A percentile compares a stretch with the other conserved stretches of the same genome.
These are phyloP conservation scores for Jaenimonas drosophilae DNA, from an alignment of 208 protist genomes.

Conservation along the genomic window DNA sequence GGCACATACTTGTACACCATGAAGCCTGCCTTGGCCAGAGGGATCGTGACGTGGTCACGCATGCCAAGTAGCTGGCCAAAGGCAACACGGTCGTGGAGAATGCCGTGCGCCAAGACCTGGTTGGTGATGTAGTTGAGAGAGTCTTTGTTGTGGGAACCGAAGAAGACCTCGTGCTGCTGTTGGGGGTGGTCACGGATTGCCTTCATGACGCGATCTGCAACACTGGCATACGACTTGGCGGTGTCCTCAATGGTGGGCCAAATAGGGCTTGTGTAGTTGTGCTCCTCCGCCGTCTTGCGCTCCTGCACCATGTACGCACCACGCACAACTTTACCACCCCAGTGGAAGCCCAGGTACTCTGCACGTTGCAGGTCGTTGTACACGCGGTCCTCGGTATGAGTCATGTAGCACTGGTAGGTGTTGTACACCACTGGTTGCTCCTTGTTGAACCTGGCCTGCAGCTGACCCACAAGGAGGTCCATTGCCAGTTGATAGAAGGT, in stretches of 20 bases:
- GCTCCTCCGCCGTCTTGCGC: conserved; percentile 52
- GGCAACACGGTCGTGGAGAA: conserved; percentile 25
- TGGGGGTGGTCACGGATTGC: conserved; percentile 36
- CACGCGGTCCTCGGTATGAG: conserved; percentile 81
- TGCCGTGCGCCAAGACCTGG: conserved; percentile 36
- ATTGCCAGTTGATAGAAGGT: conserved; percentile 95
- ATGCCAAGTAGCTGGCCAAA: conserved; percentile 96
- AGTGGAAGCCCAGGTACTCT: conserved; percentile 68
- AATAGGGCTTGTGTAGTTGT: conserved; percentile 84
- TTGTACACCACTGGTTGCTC: conserved; percentile 91
- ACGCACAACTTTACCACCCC: conserved; percentile 94
- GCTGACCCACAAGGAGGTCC: conserved; percentile 79
- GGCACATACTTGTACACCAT: conserved; percentile 93
- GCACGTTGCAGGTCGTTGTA: conserved; percentile 82
- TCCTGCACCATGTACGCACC: conserved; percentile 95
- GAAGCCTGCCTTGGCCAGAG: conserved; percentile 80
- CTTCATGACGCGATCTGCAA: conserved; percentile 54
- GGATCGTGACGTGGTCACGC: conserved; percentile 94
- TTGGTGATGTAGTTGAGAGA: conserved; percentile 68
- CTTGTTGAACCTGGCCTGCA: conserved; percentile 89
- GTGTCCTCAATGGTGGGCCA: conserved; percentile 89
- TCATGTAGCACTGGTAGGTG: conserved; percentile 97
- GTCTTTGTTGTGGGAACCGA: conserved; percentile 92
- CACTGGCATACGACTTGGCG: conserved; percentile 80
- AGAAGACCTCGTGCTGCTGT: conserved; percentile 59